These are phyloP conservation scores for Iberis pinnata DNA, from an alignment of 345 rosid genomes.

Conservation along the genomic window DNA sequence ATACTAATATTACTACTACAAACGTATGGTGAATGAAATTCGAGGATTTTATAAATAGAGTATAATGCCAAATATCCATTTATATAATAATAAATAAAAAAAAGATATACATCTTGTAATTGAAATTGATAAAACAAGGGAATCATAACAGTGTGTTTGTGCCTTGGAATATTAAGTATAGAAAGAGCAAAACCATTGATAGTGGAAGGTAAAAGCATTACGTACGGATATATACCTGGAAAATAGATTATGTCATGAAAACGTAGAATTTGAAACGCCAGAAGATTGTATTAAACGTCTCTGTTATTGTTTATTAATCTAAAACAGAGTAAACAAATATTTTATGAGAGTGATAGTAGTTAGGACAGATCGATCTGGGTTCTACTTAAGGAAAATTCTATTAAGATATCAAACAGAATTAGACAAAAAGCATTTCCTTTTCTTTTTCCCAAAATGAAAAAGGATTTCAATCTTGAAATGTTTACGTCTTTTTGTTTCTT, in stretches of 20 bases:
- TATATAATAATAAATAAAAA: background rate
- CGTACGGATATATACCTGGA: slow-evolving; percentile 18
- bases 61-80: slow-evolving; percentile 7
- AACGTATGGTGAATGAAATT: background rate
- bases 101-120: background rate
- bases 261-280: too few relatives aligned
- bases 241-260: too few relatives aligned
- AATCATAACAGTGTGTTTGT: background rate
- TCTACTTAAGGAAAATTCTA: background rate
- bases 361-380: too few relatives aligned
- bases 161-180: slow-evolving; percentile 5
- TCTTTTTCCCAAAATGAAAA: background rate
- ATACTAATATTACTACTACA: background rate
- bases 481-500: background rate
- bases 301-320: background rate
- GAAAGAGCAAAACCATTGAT: slow-evolving; percentile 15
- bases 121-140: background rate
- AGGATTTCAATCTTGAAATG: background rate
- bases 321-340: slow-evolving; percentile 1
- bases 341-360: background rate
- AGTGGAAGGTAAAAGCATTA: slow-evolving; percentile 21
- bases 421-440: background rate
- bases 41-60: background rate
- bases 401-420: background rate
- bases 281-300: slow-evolving; percentile 7